Evolutionary conservation across 2,329 filamentous ascomycete species (phyloP), one percentile per base, ranked within the genome.

Genomic region (Fusarium lateritium): DNA sequence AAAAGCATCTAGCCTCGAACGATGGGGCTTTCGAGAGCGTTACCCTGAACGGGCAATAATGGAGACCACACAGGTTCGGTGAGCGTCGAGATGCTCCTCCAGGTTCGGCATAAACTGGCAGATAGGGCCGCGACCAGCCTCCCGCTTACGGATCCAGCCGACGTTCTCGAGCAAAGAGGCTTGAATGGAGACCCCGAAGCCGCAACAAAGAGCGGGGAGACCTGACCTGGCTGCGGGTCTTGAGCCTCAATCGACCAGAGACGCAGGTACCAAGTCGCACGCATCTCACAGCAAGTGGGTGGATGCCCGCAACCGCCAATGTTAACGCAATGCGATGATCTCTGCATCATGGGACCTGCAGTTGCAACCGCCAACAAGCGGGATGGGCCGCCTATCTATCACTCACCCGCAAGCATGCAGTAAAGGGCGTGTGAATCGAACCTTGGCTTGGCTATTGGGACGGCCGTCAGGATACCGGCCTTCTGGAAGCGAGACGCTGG

Each of bases 401-500:
- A 51, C 36, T 49, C 62, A 42, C 36, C 22, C 13, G 40, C 17
- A 54, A 55, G 51, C 39, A 40, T 33, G 51, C 45, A 52, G 34
- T 14, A 43, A 46, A 56, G 38, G 46, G 34, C 19, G 51, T 66
- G 51, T 39, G 51, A 47, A 45, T 38, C 58, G 33, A 44, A 17
- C 22, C 34, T 28, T 65, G 51, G 28, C 28, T 40, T 13, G 24
- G 6, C 38, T 43, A 42, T 46, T 51, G 31, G 42, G 34, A 38
- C 31, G 50, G 26, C 34, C 34, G 34, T 47, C 22, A 49, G 33
- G 33, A 64, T 50, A 50, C 67, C 53, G 51, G 50, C 46, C 43
- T 47, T 64, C 62, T 70, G 45, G 67, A 70, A 50, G 54, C 57
- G 43, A 70, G 46, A 56, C 57, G 55, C 49, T 67, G 57, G 66